These are phyloP conservation scores for Jacaranda mimosifolia DNA, from an alignment of 257 asterid genomes.

Conservation along the genomic window DNA sequence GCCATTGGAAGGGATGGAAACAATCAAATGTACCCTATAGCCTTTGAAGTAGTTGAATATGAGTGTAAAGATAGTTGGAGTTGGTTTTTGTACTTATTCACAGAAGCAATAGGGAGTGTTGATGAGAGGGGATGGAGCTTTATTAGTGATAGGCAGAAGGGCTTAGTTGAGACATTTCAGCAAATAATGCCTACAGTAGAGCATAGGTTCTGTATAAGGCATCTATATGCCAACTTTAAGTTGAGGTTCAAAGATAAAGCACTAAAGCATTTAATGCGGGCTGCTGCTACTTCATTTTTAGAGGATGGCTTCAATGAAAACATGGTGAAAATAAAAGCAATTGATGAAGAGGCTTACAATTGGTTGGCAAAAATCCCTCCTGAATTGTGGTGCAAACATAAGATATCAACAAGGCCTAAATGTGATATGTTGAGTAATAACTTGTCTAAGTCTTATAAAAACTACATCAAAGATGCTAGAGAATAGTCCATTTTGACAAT, in stretches of 20 bases:
- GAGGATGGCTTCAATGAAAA: background rate
- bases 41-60: background rate
- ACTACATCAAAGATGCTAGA: background rate
- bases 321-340: background rate
- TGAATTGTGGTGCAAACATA: background rate
- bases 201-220: background rate
- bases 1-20: slow-evolving; percentile 6
- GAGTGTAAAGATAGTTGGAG: background rate
- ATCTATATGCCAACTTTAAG: slow-evolving; percentile 9
- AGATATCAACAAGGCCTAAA: background rate
- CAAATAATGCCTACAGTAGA: background rate
- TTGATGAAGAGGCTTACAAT: background rate
- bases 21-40: slow-evolving; percentile 5
- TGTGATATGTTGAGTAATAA: background rate
- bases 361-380: background rate
- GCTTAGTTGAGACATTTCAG: background rate
- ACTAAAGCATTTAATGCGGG: background rate
- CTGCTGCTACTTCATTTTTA: background rate
- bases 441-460: background rate
- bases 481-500: background rate
- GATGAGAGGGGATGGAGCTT: background rate
- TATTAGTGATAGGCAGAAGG: slow-evolving; percentile 1
- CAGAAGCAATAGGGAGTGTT: background rate
- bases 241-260: background rate
- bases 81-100: background rate